phyloP scores from a whole-genome alignment of 257 asterid genomes.

The Cinchona pubescens region DNA sequence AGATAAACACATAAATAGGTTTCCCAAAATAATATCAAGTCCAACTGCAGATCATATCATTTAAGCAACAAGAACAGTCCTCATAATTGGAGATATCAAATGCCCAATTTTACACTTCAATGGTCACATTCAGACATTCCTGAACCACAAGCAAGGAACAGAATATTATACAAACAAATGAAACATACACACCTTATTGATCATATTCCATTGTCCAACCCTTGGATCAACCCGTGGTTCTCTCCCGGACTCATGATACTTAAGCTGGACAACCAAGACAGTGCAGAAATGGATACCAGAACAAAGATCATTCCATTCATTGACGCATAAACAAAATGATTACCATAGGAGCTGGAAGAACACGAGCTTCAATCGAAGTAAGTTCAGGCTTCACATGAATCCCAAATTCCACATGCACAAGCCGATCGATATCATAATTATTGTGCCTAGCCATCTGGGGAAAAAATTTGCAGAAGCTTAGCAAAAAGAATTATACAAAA shows the following conservation, averaged over 20 bases:
- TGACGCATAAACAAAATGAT: not conserved
- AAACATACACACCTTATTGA: constrained; percentile 44
- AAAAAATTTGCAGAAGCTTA: not conserved
- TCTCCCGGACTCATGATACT: constrained; percentile 54
- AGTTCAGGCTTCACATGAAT: constrained; percentile 42
- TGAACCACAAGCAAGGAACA: too few species aligned
- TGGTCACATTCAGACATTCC: too few species aligned
- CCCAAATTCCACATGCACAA: constrained; percentile 56
- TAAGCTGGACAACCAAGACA: constrained; percentile 41
- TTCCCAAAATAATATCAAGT: not conserved
- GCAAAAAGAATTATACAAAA: not conserved
- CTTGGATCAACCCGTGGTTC: constrained; percentile 40
- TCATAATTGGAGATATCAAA: too few species aligned
- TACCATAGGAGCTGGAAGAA: constrained; percentile 72
- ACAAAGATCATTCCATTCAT: not conserved
- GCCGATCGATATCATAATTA: constrained; percentile 27
- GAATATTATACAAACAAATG: not conserved
- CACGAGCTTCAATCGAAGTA: constrained; percentile 62
- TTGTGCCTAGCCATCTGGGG: constrained; percentile 49
- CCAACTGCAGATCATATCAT: not conserved
- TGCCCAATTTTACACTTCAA: too few species aligned
- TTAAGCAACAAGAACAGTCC: too few species aligned
- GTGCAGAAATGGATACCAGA: not conserved
- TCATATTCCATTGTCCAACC: constrained; percentile 91
- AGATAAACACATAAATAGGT: not conserved